Conservation (phyloP, 768 basidiomycete genomes). For the Hygrocybe coccinea region DNA sequence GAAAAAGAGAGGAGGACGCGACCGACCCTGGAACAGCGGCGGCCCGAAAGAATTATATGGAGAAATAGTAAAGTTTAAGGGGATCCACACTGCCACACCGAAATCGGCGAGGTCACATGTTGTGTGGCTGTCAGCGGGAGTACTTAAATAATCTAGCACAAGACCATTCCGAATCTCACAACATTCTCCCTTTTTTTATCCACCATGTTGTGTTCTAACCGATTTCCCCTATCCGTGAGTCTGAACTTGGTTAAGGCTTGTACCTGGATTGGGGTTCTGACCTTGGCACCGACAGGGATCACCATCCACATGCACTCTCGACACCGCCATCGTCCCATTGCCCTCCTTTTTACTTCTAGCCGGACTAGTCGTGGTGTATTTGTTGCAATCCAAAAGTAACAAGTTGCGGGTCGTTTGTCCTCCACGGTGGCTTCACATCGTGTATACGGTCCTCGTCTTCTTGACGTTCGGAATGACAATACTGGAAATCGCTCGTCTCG, state of each 20-base stretch:
- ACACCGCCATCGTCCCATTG: slow-evolving; percentile 25
- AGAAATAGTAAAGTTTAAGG: no score
- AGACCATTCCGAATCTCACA: no score
- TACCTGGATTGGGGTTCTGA: not conserved
- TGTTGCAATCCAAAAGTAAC: slow-evolving; percentile 1
- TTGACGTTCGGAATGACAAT: slow-evolving; percentile 26
- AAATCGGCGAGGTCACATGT: no score
- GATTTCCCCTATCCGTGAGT: slow-evolving; percentile 18
- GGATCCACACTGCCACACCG: no score
- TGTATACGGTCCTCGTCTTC: slow-evolving; percentile 23
- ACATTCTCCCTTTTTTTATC: not conserved
- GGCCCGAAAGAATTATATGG: no score
- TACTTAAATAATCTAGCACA: no score
- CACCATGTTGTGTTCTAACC: slow-evolving; percentile 18
- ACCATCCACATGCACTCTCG: slow-evolving; percentile 29
- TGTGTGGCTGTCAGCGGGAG: no score
- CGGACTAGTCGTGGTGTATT: not conserved
- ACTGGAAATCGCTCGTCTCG: slow-evolving; percentile 26
- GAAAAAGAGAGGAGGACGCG: no score
- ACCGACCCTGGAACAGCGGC: no score
- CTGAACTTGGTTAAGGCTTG: not conserved
- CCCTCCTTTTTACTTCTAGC: slow-evolving; percentile 25
- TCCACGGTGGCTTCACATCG: slow-evolving; percentile 20
- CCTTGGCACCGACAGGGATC: slow-evolving; percentile 19
- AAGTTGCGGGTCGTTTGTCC: not conserved